A percentile compares a stretch with the other conserved stretches of the same genome.
phyloP scores from a whole-genome alignment of 768 basidiomycete species.

The Favolaschia claudopus region DNA sequence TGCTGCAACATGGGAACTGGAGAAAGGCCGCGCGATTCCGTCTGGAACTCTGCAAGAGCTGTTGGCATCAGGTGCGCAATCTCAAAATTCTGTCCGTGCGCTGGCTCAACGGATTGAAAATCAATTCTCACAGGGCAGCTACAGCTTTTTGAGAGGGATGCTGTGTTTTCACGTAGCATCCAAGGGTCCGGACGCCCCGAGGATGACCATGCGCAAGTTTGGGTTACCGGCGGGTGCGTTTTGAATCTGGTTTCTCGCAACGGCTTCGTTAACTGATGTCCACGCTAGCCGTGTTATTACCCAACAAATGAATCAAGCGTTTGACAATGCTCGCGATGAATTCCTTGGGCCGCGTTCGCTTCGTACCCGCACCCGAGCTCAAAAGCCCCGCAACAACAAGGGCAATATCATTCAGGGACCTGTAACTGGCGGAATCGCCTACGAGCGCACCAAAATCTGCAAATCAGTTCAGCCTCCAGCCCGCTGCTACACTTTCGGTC shows the following conservation, averaged over 20 bases:
- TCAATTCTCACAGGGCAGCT: background rate
- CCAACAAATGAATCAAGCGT: background rate
- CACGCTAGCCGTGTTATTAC: background rate
- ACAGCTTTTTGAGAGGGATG: background rate
- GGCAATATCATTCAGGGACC: background rate
- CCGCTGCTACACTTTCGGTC: background rate
- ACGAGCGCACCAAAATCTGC: background rate
- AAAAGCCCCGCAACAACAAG: background rate
- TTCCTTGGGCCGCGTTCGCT: background rate
- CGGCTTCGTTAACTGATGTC: background rate
- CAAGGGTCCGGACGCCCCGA: background rate
- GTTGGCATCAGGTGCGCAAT: background rate
- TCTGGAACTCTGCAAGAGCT: background rate
- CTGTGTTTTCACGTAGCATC: background rate
- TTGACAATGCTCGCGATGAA: background rate
- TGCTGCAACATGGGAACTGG: background rate
- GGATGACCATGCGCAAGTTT: background rate
- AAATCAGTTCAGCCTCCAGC: background rate
- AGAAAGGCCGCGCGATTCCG: background rate
- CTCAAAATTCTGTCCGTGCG: no score
- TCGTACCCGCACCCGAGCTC: background rate
- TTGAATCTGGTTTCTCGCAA: background rate
- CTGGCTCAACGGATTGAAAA: background rate
- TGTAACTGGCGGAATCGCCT: background rate
- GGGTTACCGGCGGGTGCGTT: conserved; percentile 3